phyloP scores from a whole-genome alignment of 768 basidiomycete genomes.

The Hemileccinum rubropunctum region DNA sequence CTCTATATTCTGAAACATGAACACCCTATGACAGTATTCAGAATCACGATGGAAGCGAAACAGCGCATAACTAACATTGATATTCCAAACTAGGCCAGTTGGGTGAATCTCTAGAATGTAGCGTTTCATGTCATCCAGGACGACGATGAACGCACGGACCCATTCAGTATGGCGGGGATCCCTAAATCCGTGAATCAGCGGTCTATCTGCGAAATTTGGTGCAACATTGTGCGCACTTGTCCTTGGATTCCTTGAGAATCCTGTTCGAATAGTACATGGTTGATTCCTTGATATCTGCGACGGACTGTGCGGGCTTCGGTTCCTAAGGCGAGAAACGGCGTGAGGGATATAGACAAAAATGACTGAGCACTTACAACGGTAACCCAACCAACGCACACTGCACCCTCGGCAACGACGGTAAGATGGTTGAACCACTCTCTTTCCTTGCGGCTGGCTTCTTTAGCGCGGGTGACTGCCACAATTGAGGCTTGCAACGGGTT shows the following conservation, averaged over 20 bases:
- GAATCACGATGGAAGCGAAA: neutral
- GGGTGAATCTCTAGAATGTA: slow-evolving; percentile 86
- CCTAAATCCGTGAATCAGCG: slow-evolving; percentile 40
- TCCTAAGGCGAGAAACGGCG: slow-evolving; percentile 35
- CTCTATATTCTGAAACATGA: slow-evolving; percentile 51
- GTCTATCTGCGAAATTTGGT: neutral
- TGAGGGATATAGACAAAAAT: neutral
- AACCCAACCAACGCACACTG: slow-evolving; percentile 84
- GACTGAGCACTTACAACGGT: slow-evolving; percentile 54
- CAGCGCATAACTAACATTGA: slow-evolving; percentile 48
- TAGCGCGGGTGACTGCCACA: slow-evolving; percentile 72
- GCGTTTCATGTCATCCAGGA: slow-evolving; percentile 76
- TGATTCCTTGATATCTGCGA: slow-evolving; percentile 84
- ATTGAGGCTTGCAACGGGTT: slow-evolving; percentile 69
- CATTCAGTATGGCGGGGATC: slow-evolving; percentile 87
- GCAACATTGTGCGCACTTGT: slow-evolving; percentile 59
- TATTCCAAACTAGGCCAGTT: slow-evolving; percentile 87
- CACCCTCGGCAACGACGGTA: slow-evolving; percentile 78
- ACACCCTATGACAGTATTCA: slow-evolving; percentile 45
- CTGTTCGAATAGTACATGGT: slow-evolving; percentile 86
- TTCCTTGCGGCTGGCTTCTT: slow-evolving; percentile 77
- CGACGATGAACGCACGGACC: slow-evolving; percentile 66
- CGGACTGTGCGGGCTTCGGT: slow-evolving; percentile 75
- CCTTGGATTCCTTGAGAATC: slow-evolving; percentile 90
- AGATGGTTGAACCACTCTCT: slow-evolving; percentile 83